Base-by-base conservation (phyloP, 1,284 basidiomycete genomes). In the Trichosporon inkin region DNA sequence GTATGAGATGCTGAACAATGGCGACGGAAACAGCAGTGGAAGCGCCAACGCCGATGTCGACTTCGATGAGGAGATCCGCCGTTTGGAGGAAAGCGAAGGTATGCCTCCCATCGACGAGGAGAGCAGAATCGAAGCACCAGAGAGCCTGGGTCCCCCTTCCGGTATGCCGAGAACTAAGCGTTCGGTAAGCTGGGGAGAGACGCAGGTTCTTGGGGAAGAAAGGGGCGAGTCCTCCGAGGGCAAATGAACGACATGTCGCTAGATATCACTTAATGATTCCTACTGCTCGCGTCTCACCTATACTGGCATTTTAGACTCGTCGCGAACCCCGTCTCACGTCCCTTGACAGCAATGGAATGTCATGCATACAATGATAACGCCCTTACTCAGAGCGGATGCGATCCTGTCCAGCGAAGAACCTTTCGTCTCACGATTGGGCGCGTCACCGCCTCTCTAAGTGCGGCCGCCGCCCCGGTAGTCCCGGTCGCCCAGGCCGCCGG, bases 41-140 rank as follows among this genome's bases (percentile, higher is more conserved):
- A 44, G 40, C 44, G 41, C 16, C 28, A 32, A 32, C 20, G 59
- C 39, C 34, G 62, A 62, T 7, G 63, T 74, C 22, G 75, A 78
- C 63, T 64, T 78, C 17, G 78, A 79, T 60, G 74, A 76, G 59
- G 77, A 78, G 66, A 79, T 79, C 44, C 68, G 76, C 22, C 72
- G 74, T 34, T 62, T 78, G 47, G 77, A 79, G 57, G 70, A 74
- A 44, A 44, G 34, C 17, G 61, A 61, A 36, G 61, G 57, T n/a
- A 40, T 56, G 22, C 58, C 59, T 34, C 56, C 60, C 0, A 62
- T 38, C 14, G 69, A 66, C 58, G 71, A 70, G 41, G 71, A 71
- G 49, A 57, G 55, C 39, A 58, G 57, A n/a, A 60, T 67, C 22
- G 65, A 53, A 6, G 32, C 7, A n/a, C 14, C 51, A 14, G 59